These are phyloP conservation scores for Parasitella parasitica DNA, from an alignment of 371 early-diverging fungal genomes.

Conservation along the genomic window DNA sequence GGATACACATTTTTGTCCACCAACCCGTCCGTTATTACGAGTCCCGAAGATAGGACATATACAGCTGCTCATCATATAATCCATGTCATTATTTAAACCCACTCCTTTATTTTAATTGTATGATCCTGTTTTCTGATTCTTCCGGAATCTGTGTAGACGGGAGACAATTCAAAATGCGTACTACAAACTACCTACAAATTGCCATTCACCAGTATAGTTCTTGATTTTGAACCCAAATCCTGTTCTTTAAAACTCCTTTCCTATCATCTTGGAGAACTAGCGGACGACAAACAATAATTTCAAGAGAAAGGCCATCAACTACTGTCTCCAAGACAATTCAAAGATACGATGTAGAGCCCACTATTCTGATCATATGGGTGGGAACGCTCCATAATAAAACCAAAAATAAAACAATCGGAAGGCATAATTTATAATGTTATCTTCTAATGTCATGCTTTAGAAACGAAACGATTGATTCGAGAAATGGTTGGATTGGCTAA, in stretches of 20 bases:
- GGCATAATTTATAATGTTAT: slow-evolving; percentile 8
- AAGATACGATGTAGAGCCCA: slow-evolving; percentile 9
- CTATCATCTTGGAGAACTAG: slow-evolving; percentile 7
- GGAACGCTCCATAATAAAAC: slow-evolving; percentile 2
- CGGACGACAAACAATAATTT: slow-evolving; percentile 5
- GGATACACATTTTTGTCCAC: no score
- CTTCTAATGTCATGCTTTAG: slow-evolving; percentile 4
- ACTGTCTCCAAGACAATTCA: slow-evolving; percentile 10
- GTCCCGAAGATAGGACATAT: no score
- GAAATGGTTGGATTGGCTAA: slow-evolving; percentile 14
- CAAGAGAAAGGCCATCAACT: slow-evolving; percentile 8
- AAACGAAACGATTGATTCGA: slow-evolving; percentile 9
- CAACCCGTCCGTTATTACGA: no score
- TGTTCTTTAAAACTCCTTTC: slow-evolving; percentile 2
- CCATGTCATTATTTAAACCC: no score
- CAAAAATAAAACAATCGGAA: background rate
- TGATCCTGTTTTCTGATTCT: no score
- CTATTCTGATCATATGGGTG: slow-evolving; percentile 11
- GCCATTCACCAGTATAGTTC: no score
- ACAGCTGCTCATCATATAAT: no score
- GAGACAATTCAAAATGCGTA: no score
- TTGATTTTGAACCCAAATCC: background rate
- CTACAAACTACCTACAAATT: no score
- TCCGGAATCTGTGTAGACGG: no score
- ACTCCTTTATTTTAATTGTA: no score